Percentiles rank a stretch among this genome's conserved stretches.
Conservation (phyloP, 2,329 filamentous ascomycete species). For the Trichoderma sp. region DNA sequence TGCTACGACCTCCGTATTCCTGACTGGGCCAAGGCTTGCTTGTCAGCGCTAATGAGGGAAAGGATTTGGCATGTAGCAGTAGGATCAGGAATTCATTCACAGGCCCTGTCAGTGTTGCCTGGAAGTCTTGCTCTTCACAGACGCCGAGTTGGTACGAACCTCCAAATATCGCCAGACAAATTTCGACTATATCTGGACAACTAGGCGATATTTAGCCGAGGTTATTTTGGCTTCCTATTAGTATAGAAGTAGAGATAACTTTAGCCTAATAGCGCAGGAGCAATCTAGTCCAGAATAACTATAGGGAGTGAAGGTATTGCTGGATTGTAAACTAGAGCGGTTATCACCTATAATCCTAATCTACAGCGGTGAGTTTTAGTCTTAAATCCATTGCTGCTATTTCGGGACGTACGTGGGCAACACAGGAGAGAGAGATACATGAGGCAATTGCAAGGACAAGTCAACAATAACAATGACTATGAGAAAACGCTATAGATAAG, state of each 20-base stretch:
- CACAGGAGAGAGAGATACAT: background rate
- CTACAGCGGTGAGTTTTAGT: too few relatives aligned
- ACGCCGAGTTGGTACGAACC: background rate
- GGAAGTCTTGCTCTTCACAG: background rate
- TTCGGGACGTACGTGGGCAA: background rate
- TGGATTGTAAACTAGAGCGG: too few relatives aligned
- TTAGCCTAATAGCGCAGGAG: too few relatives aligned
- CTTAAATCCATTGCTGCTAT: slow-evolving; percentile 24
- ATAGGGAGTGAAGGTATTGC: too few relatives aligned
- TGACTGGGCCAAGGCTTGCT: background rate
- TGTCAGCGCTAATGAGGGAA: background rate
- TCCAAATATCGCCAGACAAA: too few relatives aligned
- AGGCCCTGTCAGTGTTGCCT: background rate
- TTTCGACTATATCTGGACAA: too few relatives aligned
- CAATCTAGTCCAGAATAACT: too few relatives aligned
- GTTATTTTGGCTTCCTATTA: too few relatives aligned
- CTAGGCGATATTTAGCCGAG: too few relatives aligned
- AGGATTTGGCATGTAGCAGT: background rate
- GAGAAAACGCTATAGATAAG: background rate
- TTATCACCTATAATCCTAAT: too few relatives aligned
- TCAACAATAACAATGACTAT: background rate
- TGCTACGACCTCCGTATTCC: background rate
- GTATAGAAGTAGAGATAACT: too few relatives aligned
- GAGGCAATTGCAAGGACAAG: slow-evolving; percentile 13
- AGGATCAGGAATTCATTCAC: background rate